Conservation (phyloP, 371 early-diverging fungal species). For the Choanephora cucurbitarum region DNA sequence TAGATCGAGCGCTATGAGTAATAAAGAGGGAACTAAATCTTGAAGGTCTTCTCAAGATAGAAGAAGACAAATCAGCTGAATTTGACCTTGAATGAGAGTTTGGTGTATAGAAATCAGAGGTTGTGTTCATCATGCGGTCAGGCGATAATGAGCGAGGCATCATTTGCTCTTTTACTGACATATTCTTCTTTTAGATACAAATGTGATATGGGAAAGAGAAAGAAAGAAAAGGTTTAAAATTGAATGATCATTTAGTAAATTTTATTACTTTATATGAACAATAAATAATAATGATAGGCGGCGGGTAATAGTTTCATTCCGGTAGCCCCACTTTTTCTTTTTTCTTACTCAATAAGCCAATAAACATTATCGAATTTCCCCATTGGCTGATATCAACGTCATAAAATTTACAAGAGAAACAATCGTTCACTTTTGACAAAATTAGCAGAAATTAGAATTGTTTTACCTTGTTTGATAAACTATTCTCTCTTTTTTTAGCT, state of each 20-base stretch:
- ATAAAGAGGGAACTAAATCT: slow-evolving; percentile 17
- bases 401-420: too few relatives aligned
- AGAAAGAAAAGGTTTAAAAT: slow-evolving; percentile 1
- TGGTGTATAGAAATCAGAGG: not conserved
- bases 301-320: not conserved
- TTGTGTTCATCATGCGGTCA: not conserved
- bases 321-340: not conserved
- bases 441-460: too few relatives aligned
- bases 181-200: not conserved
- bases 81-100: not conserved
- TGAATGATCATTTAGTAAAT: not conserved
- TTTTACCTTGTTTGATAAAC: too few relatives aligned
- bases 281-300: not conserved
- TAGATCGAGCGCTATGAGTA: slow-evolving; percentile 6
- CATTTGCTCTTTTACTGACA: not conserved
- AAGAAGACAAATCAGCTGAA: not conserved
- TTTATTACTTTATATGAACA: not conserved
- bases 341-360: not conserved
- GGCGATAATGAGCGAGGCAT: not conserved
- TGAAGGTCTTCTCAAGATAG: slow-evolving; percentile 7
- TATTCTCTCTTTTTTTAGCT: too few relatives aligned
- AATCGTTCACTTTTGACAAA: too few relatives aligned
- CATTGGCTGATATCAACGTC: not conserved
- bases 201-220: not conserved
- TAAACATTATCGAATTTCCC: not conserved